Conservation (phyloP, 176 grass and related monocot genomes). For the Oryza meridionalis region DNA sequence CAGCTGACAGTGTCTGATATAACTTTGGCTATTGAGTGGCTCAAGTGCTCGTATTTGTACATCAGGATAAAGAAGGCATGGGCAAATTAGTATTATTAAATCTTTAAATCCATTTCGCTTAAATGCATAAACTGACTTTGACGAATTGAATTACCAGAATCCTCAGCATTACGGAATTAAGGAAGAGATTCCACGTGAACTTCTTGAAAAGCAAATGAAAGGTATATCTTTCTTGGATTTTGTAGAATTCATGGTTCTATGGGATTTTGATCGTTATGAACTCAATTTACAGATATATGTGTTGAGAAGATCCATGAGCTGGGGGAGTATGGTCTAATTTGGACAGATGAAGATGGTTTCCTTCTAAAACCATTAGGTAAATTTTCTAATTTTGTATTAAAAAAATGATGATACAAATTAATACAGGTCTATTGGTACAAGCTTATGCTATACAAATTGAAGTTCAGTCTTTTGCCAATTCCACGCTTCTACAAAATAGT, state of each 20-base stretch:
- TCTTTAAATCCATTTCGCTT: slow-evolving; percentile 7
- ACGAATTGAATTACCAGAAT: slow-evolving; percentile 64
- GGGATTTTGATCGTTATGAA: slow-evolving; percentile 38
- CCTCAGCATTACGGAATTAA: slow-evolving; percentile 89
- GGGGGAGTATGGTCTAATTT: slow-evolving; percentile 85
- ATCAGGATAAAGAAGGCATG: slow-evolving; percentile 89
- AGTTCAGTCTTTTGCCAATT: too few relatives aligned
- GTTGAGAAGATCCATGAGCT: slow-evolving; percentile 81
- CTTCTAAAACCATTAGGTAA: slow-evolving; percentile 88
- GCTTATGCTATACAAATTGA: too few relatives aligned
- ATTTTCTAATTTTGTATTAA: slow-evolving; percentile 6
- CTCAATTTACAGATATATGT: slow-evolving; percentile 77
- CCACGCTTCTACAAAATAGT: slow-evolving; percentile 3
- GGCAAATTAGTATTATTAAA: slow-evolving; percentile 33
- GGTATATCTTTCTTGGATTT: slow-evolving; percentile 55
- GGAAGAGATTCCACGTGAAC: slow-evolving; percentile 58
- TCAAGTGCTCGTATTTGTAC: slow-evolving; percentile 92
- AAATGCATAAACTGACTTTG: slow-evolving; percentile 41
- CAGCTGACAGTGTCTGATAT: slow-evolving; percentile 87
- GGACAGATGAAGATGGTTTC: slow-evolving; percentile 86
- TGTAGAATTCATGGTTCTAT: slow-evolving; percentile 16
- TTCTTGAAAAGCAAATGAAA: slow-evolving; percentile 80
- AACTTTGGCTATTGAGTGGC: slow-evolving; percentile 88
- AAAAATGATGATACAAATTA: too few relatives aligned
- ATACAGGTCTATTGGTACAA: too few relatives aligned